Conservation (phyloP, 140 eudicot genomes). For the Cichorium intybus region DNA sequence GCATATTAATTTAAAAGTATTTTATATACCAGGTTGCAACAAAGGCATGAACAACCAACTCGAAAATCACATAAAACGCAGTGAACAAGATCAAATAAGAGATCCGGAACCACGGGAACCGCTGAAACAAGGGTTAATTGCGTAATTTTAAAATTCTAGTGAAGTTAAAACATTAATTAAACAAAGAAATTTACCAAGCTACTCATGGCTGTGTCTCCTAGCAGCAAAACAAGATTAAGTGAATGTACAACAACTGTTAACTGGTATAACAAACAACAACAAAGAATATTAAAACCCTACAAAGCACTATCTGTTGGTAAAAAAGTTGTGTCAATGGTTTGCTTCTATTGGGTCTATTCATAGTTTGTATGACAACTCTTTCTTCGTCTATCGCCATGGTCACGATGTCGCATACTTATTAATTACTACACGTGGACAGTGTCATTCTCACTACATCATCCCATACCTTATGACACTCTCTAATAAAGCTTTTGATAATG, state of each 20-base stretch:
- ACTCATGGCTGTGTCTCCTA: slow-evolving; percentile 86
- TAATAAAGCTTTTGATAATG: no score
- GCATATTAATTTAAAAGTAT: neutral
- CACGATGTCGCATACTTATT: no score
- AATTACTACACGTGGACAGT: no score
- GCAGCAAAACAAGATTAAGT: slow-evolving; percentile 58
- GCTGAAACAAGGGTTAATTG: slow-evolving; percentile 47
- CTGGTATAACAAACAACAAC: slow-evolving; percentile 38
- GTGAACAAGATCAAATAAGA: slow-evolving; percentile 79
- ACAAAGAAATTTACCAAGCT: slow-evolving; percentile 50
- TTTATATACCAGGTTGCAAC: slow-evolving; percentile 53
- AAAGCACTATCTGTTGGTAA: no score
- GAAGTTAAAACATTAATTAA: neutral
- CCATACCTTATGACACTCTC: no score
- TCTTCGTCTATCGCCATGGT: no score
- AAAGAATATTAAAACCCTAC: neutral
- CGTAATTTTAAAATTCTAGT: slow-evolving; percentile 7
- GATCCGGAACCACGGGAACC: slow-evolving; percentile 79
- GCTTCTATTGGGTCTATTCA: no score
- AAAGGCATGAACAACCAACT: slow-evolving; percentile 83
- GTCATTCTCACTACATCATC: no score
- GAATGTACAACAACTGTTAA: slow-evolving; percentile 77
- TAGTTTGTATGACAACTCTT: no score
- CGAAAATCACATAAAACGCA: slow-evolving; percentile 62
- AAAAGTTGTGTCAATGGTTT: no score